Evolutionary conservation across 1,139 yeast genomes (phyloP).

Genomic region (Kazachstania sp.): DNA sequence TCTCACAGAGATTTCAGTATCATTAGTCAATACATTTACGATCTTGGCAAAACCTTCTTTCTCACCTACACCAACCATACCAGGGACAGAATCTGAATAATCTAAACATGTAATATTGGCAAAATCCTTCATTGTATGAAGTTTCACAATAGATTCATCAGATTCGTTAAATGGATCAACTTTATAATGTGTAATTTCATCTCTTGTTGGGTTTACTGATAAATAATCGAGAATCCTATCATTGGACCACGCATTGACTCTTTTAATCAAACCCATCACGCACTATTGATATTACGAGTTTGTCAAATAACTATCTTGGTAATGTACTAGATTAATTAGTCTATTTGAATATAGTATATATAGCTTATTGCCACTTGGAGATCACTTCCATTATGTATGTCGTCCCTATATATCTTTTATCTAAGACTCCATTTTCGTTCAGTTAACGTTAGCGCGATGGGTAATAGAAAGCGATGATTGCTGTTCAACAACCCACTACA

Average conservation of each 20-base stretch:
- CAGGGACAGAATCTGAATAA: slow-evolving; percentile 48
- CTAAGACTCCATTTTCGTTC: too few species aligned
- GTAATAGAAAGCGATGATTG: too few species aligned
- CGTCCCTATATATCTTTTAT: too few species aligned
- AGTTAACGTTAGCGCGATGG: too few species aligned
- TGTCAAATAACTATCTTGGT: too few species aligned
- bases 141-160: slow-evolving; percentile 39
- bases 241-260: slow-evolving; percentile 27
- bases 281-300: too few species aligned
- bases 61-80: slow-evolving; percentile 66
- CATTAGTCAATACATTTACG: slow-evolving; percentile 43
- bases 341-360: too few species aligned
- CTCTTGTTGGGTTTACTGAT: slow-evolving; percentile 33
- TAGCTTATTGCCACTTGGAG: too few species aligned
- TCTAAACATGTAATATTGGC: slow-evolving; percentile 66
- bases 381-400: too few species aligned
- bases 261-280: slow-evolving; percentile 28
- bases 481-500: too few species aligned
- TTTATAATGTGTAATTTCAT: slow-evolving; percentile 31
- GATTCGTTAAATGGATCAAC: slow-evolving; percentile 32
- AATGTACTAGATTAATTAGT: too few species aligned
- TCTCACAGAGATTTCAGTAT: slow-evolving; percentile 31
- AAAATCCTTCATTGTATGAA: slow-evolving; percentile 53
- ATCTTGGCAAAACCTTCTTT: slow-evolving; percentile 59
- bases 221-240: slow-evolving; percentile 27